Evolutionary conservation across 2,329 filamentous ascomycete species (phyloP).

Genomic region (Paracorniculantispora psalliotae): DNA sequence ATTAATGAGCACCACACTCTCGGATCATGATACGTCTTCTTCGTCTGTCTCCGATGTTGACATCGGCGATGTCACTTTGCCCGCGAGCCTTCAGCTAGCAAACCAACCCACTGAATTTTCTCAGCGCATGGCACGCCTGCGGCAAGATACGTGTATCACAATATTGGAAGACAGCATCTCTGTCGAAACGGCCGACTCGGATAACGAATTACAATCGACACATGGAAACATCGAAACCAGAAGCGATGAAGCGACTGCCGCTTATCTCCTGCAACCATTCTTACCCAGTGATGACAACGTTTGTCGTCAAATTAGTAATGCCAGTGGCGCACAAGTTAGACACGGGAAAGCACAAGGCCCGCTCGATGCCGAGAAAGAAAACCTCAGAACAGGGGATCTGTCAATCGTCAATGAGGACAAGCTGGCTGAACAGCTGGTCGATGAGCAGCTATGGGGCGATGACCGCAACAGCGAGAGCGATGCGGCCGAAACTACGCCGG

Average conservation of each 20-base stretch:
- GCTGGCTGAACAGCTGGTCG: not conserved
- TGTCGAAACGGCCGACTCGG: not conserved
- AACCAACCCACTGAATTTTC: constrained; percentile 1
- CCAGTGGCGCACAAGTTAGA: too few relatives aligned
- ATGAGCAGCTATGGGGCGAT: not conserved
- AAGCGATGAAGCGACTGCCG: not conserved
- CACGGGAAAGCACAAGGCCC: not conserved
- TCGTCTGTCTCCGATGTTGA: constrained; percentile 6
- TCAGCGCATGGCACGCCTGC: constrained; percentile 8
- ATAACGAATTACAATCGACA: not conserved
- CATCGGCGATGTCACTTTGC: constrained; percentile 11
- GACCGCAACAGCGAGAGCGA: not conserved
- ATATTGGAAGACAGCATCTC: constrained; percentile 4
- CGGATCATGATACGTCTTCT: constrained; percentile 1
- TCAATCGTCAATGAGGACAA: not conserved
- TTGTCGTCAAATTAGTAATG: too few relatives aligned
- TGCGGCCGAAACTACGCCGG: not conserved
- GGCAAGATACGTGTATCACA: constrained; percentile 2
- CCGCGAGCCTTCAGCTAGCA: constrained; percentile 10
- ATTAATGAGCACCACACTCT: not conserved
- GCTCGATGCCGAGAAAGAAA: not conserved
- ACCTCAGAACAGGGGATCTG: not conserved
- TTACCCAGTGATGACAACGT: not conserved
- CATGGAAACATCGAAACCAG: not conserved
- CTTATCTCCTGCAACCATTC: not conserved